Evolutionary conservation across 169 alveolate genomes (phyloP).

Genomic region (Plasmodium fragile): DNA sequence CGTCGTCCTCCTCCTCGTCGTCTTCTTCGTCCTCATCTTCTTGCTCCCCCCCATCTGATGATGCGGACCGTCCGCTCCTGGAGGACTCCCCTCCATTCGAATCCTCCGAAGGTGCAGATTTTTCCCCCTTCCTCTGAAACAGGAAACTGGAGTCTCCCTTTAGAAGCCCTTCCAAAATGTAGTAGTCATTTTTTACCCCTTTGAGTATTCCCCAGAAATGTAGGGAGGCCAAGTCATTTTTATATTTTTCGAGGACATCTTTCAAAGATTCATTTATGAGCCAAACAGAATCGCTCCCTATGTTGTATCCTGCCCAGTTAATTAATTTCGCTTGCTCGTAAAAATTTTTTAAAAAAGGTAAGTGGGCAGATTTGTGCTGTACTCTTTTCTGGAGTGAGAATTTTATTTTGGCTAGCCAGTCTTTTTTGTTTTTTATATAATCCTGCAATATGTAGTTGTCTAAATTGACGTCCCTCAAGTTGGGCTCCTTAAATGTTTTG

Average conservation of each 20-base stretch:
- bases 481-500: background rate
- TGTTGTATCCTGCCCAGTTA: conserved; percentile 66
- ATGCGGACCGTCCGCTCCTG: background rate
- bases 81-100: background rate
- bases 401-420: conserved; percentile 45
- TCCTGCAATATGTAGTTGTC: conserved; percentile 33
- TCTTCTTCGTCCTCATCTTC: background rate
- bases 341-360: conserved; percentile 35
- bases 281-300: conserved; percentile 28
- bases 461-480: conserved; percentile 6
- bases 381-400: background rate
- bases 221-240: conserved; percentile 17
- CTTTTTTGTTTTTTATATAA: conserved; percentile 43
- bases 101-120: background rate
- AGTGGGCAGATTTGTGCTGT: background rate
- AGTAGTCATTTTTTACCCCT: conserved; percentile 52
- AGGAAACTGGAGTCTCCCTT: conserved; percentile 2
- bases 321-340: conserved; percentile 46
- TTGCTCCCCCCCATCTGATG: background rate
- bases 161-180: conserved; percentile 47
- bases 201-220: conserved; percentile 64
- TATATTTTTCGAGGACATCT: conserved; percentile 32
- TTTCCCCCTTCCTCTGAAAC: background rate
- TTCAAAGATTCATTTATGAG: conserved; percentile 28
- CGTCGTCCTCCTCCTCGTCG: background rate